These are phyloP conservation scores for Syncephalastrum contaminatum DNA, from an alignment of 371 early-diverging fungal species.

Conservation along the genomic window DNA sequence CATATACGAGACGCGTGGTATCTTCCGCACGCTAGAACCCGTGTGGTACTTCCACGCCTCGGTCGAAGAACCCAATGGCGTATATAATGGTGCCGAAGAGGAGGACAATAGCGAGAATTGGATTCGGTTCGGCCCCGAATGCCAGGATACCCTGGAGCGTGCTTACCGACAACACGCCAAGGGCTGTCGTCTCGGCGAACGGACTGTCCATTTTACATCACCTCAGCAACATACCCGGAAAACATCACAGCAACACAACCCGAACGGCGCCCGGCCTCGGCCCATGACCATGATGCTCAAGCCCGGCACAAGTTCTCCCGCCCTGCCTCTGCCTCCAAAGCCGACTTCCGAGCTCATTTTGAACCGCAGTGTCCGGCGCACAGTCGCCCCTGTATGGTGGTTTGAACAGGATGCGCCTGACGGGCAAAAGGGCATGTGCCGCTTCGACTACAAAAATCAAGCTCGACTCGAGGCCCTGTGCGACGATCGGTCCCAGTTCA, in stretches of 20 bases:
- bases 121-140: conserved; percentile 30
- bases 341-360: conserved; percentile 9
- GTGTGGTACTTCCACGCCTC: conserved; percentile 34
- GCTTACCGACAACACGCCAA: conserved; percentile 11
- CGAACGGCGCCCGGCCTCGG: background rate
- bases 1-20: conserved; percentile 31
- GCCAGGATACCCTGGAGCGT: conserved; percentile 25
- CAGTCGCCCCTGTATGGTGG: conserved; percentile 44
- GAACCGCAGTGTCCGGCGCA: conserved; percentile 32
- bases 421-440: conserved; percentile 43
- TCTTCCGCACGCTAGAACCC: conserved; percentile 45
- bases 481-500: conserved; percentile 36
- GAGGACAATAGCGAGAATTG: conserved; percentile 12
- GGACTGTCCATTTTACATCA: conserved; percentile 9
- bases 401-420: conserved; percentile 41
- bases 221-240: conserved; percentile 6
- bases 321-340: background rate
- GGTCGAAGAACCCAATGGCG: conserved; percentile 3
- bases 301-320: background rate
- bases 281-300: conserved; percentile 7
- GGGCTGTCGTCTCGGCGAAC: conserved; percentile 16
- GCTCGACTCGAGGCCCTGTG: conserved; percentile 43
- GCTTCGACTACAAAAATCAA: conserved; percentile 46
- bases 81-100: too few relatives aligned
- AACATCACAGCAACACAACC: conserved; percentile 7